A percentile compares a stretch with the other conserved stretches of the same genome.
phyloP scores from a whole-genome alignment of 1,284 basidiomycete genomes.

The Sphagnurus paluster region DNA sequence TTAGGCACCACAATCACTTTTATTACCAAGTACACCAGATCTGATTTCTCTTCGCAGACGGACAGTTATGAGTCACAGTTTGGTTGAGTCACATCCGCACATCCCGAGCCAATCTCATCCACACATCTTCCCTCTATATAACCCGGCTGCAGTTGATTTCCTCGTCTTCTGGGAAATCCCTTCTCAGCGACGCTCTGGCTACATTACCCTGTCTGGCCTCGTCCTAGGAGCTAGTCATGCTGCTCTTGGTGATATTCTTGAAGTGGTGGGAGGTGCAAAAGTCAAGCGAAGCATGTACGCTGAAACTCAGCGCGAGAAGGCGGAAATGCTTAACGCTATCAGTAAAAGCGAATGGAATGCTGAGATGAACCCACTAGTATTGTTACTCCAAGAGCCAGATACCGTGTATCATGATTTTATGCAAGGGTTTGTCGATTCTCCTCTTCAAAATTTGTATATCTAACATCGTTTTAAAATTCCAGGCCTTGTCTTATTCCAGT shows the following conservation, averaged over 20 bases:
- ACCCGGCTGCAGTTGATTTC: conserved; percentile 71
- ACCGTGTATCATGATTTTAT: conserved; percentile 64
- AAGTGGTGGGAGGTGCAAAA: conserved; percentile 61
- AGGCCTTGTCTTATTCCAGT: conserved; percentile 62
- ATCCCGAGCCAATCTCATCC: conserved; percentile 56
- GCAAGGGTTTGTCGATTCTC: conserved; percentile 52
- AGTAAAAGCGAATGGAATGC: conserved; percentile 73
- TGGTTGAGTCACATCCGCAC: conserved; percentile 54
- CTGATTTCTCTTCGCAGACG: conserved; percentile 55
- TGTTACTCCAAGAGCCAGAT: conserved; percentile 42
- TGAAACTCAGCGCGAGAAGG: conserved; percentile 77
- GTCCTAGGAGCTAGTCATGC: conserved; percentile 70
- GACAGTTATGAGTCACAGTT: conserved; percentile 37
- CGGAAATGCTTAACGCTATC: conserved; percentile 66
- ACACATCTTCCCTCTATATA: conserved; percentile 77
- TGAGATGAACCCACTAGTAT: conserved; percentile 73
- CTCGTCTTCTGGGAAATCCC: conserved; percentile 74
- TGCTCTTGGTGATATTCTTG: conserved; percentile 54
- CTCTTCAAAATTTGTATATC: conserved; percentile 3
- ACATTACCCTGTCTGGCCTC: conserved; percentile 58
- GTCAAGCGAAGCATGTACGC: conserved; percentile 84
- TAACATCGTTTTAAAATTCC: conserved; percentile 4
- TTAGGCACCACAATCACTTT: conserved; percentile 21
- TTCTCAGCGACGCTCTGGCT: conserved; percentile 56
- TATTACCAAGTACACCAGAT: conserved; percentile 33